Percentiles rank a stretch among this genome's conserved stretches.
Conservation (phyloP, 306 rosid species). For the Dalbergia cultrata region DNA sequence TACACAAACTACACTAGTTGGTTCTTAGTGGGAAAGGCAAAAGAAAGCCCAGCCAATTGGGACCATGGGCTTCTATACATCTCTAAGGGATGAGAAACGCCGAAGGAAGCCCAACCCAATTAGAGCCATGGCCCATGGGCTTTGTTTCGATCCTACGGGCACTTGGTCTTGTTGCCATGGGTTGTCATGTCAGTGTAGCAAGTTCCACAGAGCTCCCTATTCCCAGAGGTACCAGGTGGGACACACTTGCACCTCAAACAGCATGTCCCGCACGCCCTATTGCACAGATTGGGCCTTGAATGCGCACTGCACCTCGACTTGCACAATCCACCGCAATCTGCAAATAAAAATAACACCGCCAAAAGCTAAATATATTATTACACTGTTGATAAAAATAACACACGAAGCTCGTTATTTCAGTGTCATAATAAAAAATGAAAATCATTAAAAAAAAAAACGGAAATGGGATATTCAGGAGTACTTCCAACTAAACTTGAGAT, state of each 20-base stretch:
- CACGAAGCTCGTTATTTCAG: no score
- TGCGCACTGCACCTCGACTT: conserved; percentile 56
- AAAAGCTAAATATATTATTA: not conserved
- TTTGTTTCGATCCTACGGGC: conserved; percentile 48
- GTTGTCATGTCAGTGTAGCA: conserved; percentile 79
- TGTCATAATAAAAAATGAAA: not conserved
- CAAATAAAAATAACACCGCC: not conserved
- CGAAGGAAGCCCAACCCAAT: not conserved
- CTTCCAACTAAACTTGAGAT: no score
- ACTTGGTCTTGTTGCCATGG: conserved; percentile 67
- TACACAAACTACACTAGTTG: not conserved
- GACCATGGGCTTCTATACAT: not conserved
- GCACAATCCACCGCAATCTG: conserved; percentile 70
- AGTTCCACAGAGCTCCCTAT: conserved; percentile 71
- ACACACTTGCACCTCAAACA: conserved; percentile 77
- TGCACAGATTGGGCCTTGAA: conserved; percentile 65
- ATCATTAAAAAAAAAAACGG: not conserved
- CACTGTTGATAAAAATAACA: no score
- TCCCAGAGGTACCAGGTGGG: conserved; percentile 77
- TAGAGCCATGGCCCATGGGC: not conserved
- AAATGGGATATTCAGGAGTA: no score
- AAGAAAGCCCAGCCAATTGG: not conserved
- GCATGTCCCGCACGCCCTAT: conserved; percentile 71
- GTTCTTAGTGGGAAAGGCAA: not conserved
- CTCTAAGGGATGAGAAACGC: no score